Percentiles rank a stretch among this genome's conserved stretches.
Conservation (phyloP, 2,329 filamentous ascomycete genomes). For the Camillea tinctor region DNA sequence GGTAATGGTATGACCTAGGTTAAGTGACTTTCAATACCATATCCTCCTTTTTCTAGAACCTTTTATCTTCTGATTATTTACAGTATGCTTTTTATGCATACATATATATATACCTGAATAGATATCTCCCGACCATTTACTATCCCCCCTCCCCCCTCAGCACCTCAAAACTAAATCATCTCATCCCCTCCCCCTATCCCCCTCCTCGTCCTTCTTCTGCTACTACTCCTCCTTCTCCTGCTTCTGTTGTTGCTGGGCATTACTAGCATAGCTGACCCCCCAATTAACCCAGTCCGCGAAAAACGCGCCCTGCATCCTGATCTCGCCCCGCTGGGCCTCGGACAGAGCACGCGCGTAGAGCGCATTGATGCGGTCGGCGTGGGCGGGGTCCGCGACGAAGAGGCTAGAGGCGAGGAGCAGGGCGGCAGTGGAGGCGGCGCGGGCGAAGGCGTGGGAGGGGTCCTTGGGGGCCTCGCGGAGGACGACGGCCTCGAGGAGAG, state of each 20-base stretch:
- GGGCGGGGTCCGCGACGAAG: conserved; percentile 51
- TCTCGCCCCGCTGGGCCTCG: conserved; percentile 57
- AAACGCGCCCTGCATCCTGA: conserved; percentile 62
- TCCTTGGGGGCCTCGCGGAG: conserved; percentile 67
- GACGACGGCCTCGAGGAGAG: conserved; percentile 58
- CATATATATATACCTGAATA: too few relatives aligned
- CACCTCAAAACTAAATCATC: too few relatives aligned
- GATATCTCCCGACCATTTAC: too few relatives aligned
- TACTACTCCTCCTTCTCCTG: too few relatives aligned
- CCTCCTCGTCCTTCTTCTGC: too few relatives aligned
- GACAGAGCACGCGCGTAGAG: conserved; percentile 65
- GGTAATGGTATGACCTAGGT: too few relatives aligned
- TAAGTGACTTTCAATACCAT: too few relatives aligned
- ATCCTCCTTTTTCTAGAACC: too few relatives aligned
- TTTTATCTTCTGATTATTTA: too few relatives aligned
- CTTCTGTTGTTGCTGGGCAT: conserved; percentile 8
- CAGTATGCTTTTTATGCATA: too few relatives aligned
- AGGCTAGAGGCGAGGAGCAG: conserved; percentile 65
- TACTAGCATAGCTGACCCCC: conserved; percentile 52
- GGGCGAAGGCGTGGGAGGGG: conserved; percentile 67
- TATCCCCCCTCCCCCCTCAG: too few relatives aligned
- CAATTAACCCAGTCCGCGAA: conserved; percentile 75
- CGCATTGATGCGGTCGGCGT: conserved; percentile 54
- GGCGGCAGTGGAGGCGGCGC: conserved; percentile 71
- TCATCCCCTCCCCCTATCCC: too few relatives aligned